Percentiles rank a stretch among this genome's conserved stretches.
Conservation (phyloP, 2,329 filamentous ascomycete genomes). For the Alternaria panax region DNA sequence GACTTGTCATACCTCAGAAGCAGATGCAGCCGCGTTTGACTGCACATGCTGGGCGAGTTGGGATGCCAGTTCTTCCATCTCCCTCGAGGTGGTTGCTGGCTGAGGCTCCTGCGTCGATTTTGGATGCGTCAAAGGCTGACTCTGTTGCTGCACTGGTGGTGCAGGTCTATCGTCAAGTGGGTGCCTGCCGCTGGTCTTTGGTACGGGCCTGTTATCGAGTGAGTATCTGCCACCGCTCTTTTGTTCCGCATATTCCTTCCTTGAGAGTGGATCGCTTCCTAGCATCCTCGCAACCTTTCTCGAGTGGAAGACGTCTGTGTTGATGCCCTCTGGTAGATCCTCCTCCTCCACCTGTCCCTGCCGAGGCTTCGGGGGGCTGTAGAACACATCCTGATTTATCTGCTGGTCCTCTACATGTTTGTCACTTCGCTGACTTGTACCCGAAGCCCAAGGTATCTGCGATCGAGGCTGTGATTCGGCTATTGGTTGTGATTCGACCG, state of each 20-base stretch:
- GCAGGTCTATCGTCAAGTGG: constrained; percentile 21
- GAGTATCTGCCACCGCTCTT: constrained; percentile 31
- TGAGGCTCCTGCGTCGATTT: constrained; percentile 18
- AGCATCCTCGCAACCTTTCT: constrained; percentile 65
- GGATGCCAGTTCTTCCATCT: constrained; percentile 57
- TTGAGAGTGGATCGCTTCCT: constrained; percentile 53
- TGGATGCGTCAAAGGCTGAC: constrained; percentile 21
- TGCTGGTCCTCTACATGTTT: constrained; percentile 51
- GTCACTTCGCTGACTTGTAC: constrained; percentile 55
- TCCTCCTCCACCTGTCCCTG: constrained; percentile 48
- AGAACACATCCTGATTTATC: constrained; percentile 65
- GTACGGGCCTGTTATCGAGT: constrained; percentile 16
- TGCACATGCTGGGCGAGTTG: constrained; percentile 56
- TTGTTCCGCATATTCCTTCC: constrained; percentile 45
- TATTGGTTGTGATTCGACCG: constrained; percentile 56
- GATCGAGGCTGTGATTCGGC: constrained; percentile 62
- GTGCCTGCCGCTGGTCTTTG: constrained; percentile 9
- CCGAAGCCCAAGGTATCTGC: constrained; percentile 63
- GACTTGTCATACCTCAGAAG: constrained; percentile 35
- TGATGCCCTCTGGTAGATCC: constrained; percentile 64
- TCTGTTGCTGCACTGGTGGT: constrained; percentile 12
- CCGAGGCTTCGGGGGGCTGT: constrained; percentile 28
- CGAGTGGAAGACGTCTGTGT: constrained; percentile 69
- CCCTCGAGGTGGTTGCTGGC: constrained; percentile 34
- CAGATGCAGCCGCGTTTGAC: constrained; percentile 32